phyloP scores from a whole-genome alignment of 352 stramenopile genomes.

The Bremia lactucae region DNA sequence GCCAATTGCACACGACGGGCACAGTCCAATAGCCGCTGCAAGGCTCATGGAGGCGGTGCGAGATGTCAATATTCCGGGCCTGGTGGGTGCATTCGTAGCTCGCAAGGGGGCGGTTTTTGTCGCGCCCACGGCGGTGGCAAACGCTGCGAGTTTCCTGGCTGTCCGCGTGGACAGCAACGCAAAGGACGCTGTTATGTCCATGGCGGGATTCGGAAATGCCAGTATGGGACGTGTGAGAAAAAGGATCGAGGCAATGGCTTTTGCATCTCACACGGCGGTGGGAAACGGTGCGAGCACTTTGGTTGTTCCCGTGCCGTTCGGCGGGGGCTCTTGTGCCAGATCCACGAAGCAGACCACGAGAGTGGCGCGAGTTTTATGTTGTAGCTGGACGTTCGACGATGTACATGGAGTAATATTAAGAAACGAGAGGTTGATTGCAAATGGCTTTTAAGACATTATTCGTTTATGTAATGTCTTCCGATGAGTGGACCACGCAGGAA shows the following conservation, averaged over 20 bases:
- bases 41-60: slow-evolving; percentile 67
- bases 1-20: slow-evolving; percentile 18
- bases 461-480: no score
- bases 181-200: slow-evolving; percentile 78
- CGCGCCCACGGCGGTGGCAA: slow-evolving; percentile 74
- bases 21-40: slow-evolving; percentile 73
- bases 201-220: slow-evolving; percentile 62
- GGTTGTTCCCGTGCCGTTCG: background rate
- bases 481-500: no score
- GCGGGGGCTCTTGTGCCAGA: background rate
- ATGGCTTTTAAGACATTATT: no score
- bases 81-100: slow-evolving; percentile 63
- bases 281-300: slow-evolving; percentile 1
- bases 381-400: no score
- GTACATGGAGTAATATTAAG: no score
- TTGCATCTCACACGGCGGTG: slow-evolving; percentile 68
- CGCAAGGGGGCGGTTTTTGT: slow-evolving; percentile 63
- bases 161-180: slow-evolving; percentile 68
- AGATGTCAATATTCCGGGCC: slow-evolving; percentile 41
- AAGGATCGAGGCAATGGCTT: slow-evolving; percentile 81
- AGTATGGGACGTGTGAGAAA: slow-evolving; percentile 58
- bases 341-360: background rate
- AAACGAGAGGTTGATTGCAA: no score
- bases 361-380: background rate
- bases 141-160: slow-evolving; percentile 59